Evolutionary conservation across 2,329 filamentous ascomycete species (phyloP).

Genomic region (Sporothrix euskadiensis): DNA sequence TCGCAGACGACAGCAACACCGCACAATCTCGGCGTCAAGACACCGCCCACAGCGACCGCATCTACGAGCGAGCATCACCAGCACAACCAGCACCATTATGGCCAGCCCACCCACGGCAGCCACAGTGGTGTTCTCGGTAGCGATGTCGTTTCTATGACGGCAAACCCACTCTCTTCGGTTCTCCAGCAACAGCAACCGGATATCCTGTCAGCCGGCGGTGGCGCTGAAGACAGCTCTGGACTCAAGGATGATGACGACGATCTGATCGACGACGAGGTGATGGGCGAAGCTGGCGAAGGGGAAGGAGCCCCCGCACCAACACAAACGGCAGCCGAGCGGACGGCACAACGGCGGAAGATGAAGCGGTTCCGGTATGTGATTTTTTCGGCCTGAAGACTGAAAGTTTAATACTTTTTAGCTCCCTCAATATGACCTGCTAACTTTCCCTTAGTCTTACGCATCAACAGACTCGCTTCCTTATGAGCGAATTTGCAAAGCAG

Average conservation of each 20-base stretch:
- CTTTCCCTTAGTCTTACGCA: conserved; percentile 71
- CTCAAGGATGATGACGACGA: conserved; percentile 55
- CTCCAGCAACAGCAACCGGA: conserved; percentile 31
- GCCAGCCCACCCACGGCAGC: conserved; percentile 10
- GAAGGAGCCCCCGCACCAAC: conserved; percentile 45
- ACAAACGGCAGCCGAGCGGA: conserved; percentile 58
- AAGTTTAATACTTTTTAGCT: not conserved
- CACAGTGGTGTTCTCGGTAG: not conserved
- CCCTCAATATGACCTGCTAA: not conserved
- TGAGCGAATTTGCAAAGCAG: conserved; percentile 95
- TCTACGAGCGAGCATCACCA: conserved; percentile 30
- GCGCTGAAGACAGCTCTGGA: conserved; percentile 41
- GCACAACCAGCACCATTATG: conserved; percentile 39
- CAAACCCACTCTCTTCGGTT: conserved; percentile 45
- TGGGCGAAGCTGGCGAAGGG: conserved; percentile 50
- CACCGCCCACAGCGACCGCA: conserved; percentile 14
- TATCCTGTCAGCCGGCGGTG: conserved; percentile 32
- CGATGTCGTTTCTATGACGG: conserved; percentile 26
- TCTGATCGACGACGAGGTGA: conserved; percentile 58
- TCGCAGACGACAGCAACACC: conserved; percentile 43
- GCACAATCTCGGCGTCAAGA: conserved; percentile 33
- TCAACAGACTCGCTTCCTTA: conserved; percentile 94
- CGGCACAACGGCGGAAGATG: conserved; percentile 64
- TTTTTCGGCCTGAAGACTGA: not conserved
- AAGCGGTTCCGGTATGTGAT: conserved; percentile 71